These are phyloP conservation scores for Gynandropsis gynandra DNA, from an alignment of 345 rosid species.

Conservation along the genomic window DNA sequence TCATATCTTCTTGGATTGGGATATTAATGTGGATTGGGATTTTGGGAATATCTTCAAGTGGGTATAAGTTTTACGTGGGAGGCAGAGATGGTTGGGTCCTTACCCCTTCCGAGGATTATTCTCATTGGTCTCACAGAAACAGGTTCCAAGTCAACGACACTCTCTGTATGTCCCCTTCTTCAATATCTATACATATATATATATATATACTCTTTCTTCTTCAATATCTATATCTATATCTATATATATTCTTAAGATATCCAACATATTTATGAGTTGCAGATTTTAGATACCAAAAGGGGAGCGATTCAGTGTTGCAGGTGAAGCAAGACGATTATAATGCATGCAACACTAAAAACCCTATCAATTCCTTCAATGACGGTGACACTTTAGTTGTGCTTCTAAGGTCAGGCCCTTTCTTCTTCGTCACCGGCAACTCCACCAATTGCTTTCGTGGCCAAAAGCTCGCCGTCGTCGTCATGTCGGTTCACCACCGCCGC, in stretches of 20 bases:
- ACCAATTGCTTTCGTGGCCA: conserved; percentile 56
- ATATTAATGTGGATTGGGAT: conserved; percentile 30
- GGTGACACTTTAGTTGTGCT: conserved; percentile 48
- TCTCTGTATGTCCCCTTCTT: conserved; percentile 41
- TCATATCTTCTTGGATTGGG: conserved; percentile 16
- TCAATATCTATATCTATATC: background rate
- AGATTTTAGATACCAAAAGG: conserved; percentile 27
- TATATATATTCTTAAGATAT: background rate
- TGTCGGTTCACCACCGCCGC: conserved; percentile 28
- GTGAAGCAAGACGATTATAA: conserved; percentile 50
- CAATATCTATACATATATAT: background rate
- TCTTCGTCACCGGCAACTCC: conserved; percentile 52
- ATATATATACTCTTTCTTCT: background rate
- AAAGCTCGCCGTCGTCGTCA: conserved; percentile 50
- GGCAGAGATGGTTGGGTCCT: conserved; percentile 76
- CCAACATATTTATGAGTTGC: background rate
- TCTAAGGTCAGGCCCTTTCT: conserved; percentile 51
- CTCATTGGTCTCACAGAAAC: conserved; percentile 75
- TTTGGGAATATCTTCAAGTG: conserved; percentile 27
- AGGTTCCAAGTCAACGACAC: conserved; percentile 83
- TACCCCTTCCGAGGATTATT: conserved; percentile 54
- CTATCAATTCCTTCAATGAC: conserved; percentile 42
- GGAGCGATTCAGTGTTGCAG: conserved; percentile 56
- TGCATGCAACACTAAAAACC: conserved; percentile 53
- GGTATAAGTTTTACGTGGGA: conserved; percentile 54